phyloP scores from a whole-genome alignment of 176 grass and related monocot species.

The Bolboschoenus planiculmis region DNA sequence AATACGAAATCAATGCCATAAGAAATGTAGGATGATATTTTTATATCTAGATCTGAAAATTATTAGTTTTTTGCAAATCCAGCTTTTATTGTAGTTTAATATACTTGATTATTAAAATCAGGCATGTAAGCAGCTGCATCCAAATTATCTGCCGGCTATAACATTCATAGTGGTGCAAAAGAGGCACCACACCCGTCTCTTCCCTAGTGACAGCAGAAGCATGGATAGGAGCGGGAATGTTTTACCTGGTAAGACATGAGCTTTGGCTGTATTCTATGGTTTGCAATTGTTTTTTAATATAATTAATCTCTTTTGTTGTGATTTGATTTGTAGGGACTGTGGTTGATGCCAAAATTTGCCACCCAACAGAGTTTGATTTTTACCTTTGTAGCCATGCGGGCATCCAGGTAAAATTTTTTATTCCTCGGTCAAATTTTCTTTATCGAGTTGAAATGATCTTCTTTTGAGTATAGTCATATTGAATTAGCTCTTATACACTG shows the following conservation, averaged over 20 bases:
- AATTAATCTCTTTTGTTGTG: background rate
- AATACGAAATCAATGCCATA: constrained; percentile 54
- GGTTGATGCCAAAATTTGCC: constrained; percentile 65
- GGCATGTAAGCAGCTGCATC: constrained; percentile 61
- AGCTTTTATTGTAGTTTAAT: background rate
- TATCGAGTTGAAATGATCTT: background rate
- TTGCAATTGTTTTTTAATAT: background rate
- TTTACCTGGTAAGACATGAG: constrained; percentile 36
- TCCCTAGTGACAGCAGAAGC: constrained; percentile 14
- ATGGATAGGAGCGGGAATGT: constrained; percentile 32
- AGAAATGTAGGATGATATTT: constrained; percentile 22
- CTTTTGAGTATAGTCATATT: background rate
- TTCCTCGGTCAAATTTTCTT: background rate
- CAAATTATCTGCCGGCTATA: constrained; percentile 37
- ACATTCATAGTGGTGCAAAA: constrained; percentile 95
- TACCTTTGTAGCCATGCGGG: constrained; percentile 77
- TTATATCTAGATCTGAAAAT: background rate
- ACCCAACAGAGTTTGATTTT: constrained; percentile 77
- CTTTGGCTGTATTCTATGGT: background rate
- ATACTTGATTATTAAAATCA: background rate
- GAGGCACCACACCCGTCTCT: constrained; percentile 70
- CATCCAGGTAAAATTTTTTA: constrained; percentile 37
- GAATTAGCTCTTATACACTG: background rate
- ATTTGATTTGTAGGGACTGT: constrained; percentile 51
- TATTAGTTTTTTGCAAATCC: background rate